Base-by-base conservation (phyloP, 106 monocot species). In the Posidonia australis region DNA sequence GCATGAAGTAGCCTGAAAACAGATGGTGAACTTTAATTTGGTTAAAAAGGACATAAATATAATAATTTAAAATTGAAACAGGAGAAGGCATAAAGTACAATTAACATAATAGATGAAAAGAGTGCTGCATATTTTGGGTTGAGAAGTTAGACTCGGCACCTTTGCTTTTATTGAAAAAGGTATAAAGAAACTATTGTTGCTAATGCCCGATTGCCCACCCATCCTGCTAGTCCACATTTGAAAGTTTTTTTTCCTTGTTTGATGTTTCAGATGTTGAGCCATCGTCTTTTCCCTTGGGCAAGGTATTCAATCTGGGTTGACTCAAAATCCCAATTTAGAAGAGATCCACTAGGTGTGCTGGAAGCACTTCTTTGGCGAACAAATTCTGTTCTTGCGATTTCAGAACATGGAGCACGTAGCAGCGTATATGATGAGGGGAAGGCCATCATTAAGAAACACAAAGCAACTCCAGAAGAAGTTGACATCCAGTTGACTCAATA, bases 301-400 rank as follows among this genome's bases (percentile, higher is more conserved):
- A 80, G 75, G 60, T 91, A 83, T 76, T 90, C 96, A 60, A 98
- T 90, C 60, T 90, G 90, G 96, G 96, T 98, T 32, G 96, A 98
- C 46, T 90, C 93, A 31, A 94, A 94, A 56, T 94, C 89, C 28
- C 90, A 98, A 58, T 82, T 98, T 62, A 64, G 90, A 44, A 82
- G 90, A 71, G 96, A 90, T 65, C 90, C 96, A 66, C 13, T 90
- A n/a, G 90, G 87, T 30, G 82, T 98, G 17, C 68, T 98, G 5
- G 90, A 98, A 70, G 90, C 87, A 64, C 80, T 98, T 74, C 80
- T 98, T 52, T 98, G 96, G 90, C 82, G 81, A 29, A 81, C 80
- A 59, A 78, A 79, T 49, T 87, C 96, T 23, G 47, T 79, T 13
- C 74, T 98, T 63, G 90, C 84, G 9, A 90, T 90, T 48, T 98